Evolutionary conservation across 2,329 filamentous ascomycete species (phyloP), one percentile per base, ranked within the genome.

Genomic region (Aureobasidium leucospermi): DNA sequence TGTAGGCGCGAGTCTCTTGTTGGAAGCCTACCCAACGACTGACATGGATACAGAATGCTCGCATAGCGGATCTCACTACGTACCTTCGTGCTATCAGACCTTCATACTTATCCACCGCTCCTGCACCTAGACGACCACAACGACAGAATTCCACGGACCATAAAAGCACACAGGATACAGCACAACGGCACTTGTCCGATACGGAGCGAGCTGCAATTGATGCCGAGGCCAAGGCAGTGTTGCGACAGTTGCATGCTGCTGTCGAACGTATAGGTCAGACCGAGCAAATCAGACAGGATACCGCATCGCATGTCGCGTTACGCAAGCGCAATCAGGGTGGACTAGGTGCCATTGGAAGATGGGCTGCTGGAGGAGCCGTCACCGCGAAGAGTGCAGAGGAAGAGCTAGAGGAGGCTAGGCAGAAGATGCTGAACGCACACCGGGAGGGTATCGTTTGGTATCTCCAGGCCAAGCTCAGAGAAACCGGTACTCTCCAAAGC

Each of bases 401-500:
- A 67, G 75, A 82, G 29, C 71, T 76, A 6, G 89, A 90, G 4
- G 91, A 96, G 70, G 87, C 84, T 6, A 82, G 78, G 61, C 84
- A 85, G 59, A 84, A 84, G 63, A 84, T 83, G 42, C 74, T 88
- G 6, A 85, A 82, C 53, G 81, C 83, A 52, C 88, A 96, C 65
- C 79, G 92, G 56, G 92, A 96, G 68, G 87, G 87, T 63, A 85
- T 99, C 47, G 76, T 97, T 10, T 93, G 88, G 86, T 92, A 87
- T 66, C 71, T 99, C 67, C 81, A 89, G 63, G 81, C 87, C 69
- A 81, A 85, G 67, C 75, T 97, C 63, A 88, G 94, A 74, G 80
- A 84, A 64, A 91, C 87, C 60, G 87, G 88, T 43, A 81, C 84
- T 67, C 85, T 87, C 63, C 93, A 97, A 77, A 85, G 90, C 67